Base-by-base conservation (phyloP, 441 rosid genomes). In the Gossypium davidsonii region DNA sequence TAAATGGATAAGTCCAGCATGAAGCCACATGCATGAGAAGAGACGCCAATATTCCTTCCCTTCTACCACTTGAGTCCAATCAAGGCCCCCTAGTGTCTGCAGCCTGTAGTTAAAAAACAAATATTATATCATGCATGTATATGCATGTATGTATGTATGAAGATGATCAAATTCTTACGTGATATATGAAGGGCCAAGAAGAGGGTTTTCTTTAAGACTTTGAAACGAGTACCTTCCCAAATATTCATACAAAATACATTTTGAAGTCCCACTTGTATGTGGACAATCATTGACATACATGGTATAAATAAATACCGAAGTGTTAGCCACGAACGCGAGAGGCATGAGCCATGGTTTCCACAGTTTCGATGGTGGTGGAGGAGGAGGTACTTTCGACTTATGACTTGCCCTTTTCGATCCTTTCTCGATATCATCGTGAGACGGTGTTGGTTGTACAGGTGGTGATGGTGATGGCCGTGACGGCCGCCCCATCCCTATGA, bases 231-330 rank as follows among this genome's bases (percentile, higher is more conserved):
- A 88, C 79, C 94, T 80, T 65, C 91, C 93, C 1, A 93, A 68
- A 39, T 17, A 37, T 63, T 82, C 78, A 73, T 75, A 84, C 10
- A 86, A 59, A 52, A 85, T 1, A 77, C 98, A 91, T 0, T 73
- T 68, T 15, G 83, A 75, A 0, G 83, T 26, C 0, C 70, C 80
- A 44, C 75, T 73, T 58, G 67, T 77, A 3, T 69, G 70, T 7
- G 98, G 98, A 49, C 97, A 93, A 73, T 93, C 77, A 34, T 93
- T 89, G 21, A 83, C 60, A 52, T 90, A 83, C 98, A 93, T 88
- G 31, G 86, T 77, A 79, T 75, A 75, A 15, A 78, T 75, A 76
- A 93, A 91, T 51, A 83, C 48, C n/a, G 73, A 74, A 20, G 82
- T 37, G 39, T 91, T 79, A 28, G 76, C 88, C 25, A 80, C 34